These are phyloP conservation scores for Suillus plorans DNA, from an alignment of 768 basidiomycete species.

Conservation along the genomic window DNA sequence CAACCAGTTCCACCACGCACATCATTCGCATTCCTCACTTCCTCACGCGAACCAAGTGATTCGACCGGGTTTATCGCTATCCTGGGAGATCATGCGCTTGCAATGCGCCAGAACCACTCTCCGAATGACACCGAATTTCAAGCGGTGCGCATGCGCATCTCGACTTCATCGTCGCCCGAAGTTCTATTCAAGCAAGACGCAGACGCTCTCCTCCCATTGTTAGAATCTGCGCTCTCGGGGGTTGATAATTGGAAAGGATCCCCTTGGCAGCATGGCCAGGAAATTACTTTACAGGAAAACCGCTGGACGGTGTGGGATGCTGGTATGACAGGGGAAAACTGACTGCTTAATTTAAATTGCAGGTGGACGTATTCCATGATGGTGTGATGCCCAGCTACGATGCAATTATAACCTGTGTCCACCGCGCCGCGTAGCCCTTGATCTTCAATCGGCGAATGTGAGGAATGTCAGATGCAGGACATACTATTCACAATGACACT, in stretches of 20 bases:
- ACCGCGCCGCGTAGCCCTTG: neutral
- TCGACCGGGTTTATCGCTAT: slow-evolving; percentile 22
- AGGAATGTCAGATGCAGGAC: neutral
- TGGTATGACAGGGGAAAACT: neutral
- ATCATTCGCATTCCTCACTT: slow-evolving; percentile 19
- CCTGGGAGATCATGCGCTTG: slow-evolving; percentile 17
- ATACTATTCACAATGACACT: neutral
- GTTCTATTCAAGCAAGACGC: neutral
- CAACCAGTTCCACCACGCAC: slow-evolving; percentile 9
- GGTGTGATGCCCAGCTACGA: neutral
- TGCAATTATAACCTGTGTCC: neutral
- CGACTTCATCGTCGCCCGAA: neutral
- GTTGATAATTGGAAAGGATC: neutral
- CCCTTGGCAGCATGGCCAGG: neutral
- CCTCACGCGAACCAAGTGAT: slow-evolving; percentile 6
- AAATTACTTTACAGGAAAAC: neutral
- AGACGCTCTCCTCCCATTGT: neutral
- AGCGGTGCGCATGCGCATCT: slow-evolving; percentile 1
- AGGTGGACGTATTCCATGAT: neutral
- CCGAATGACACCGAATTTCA: neutral
- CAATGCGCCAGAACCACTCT: slow-evolving; percentile 7
- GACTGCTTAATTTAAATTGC: neutral
- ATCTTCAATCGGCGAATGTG: neutral
- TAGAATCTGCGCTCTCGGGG: neutral
- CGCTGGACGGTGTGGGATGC: slow-evolving; percentile 22